Conservation (phyloP, 2,329 filamentous ascomycete species). For the Botrytis aclada region DNA sequence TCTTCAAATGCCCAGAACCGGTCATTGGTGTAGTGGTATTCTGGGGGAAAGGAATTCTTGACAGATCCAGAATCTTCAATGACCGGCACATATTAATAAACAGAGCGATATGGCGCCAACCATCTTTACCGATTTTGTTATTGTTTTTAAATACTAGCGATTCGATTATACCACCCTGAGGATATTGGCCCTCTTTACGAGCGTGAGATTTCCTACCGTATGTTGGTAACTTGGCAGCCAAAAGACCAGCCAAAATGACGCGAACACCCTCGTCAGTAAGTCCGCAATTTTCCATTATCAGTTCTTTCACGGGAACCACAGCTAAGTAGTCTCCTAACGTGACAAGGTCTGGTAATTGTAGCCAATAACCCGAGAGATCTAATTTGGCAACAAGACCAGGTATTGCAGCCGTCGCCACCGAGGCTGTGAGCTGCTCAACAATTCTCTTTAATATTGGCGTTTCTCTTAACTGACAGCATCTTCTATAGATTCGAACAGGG, state of each 20-base stretch:
- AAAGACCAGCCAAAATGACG: constrained; percentile 78
- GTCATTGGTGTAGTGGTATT: constrained; percentile 24
- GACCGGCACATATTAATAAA: constrained; percentile 90
- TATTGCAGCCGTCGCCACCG: constrained; percentile 54
- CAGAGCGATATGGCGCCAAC: constrained; percentile 86
- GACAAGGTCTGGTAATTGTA: constrained; percentile 78
- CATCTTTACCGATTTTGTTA: constrained; percentile 73
- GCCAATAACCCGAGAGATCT: constrained; percentile 78
- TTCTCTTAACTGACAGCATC: constrained; percentile 91
- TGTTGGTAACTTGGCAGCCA: constrained; percentile 71
- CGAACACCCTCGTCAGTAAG: constrained; percentile 83
- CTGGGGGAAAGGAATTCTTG: constrained; percentile 74
- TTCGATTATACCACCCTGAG: constrained; percentile 70
- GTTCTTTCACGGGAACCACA: constrained; percentile 82
- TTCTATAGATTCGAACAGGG: constrained; percentile 85
- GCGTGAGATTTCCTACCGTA: constrained; percentile 36
- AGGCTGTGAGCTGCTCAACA: constrained; percentile 77
- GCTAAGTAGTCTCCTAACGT: constrained; percentile 93
- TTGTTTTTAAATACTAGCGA: constrained; percentile 89
- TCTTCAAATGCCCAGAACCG: constrained; percentile 27
- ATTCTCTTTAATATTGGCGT: constrained; percentile 90
- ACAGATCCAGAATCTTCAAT: constrained; percentile 81
- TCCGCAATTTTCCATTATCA: constrained; percentile 83
- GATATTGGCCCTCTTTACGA: constrained; percentile 28
- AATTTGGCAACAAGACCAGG: constrained; percentile 78